Conservation (phyloP, 176 grass and related monocot species). For the Zea mays region Zm-B73-REFERENCE-NAM-5.0 NC_050099.1:248197501-248198000, state of each 20-base stretch:
- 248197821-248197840: neutral
- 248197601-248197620: neutral
- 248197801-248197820: conserved; percentile 16
- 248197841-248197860: neutral
- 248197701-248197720: neutral
- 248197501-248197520: no score
- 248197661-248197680: neutral
- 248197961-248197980: conserved; percentile 76
- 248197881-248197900: conserved; percentile 21
- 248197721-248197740: neutral
- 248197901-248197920: conserved; percentile 46
- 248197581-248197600: neutral
- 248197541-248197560: neutral
- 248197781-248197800: neutral
- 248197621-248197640: neutral
- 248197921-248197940: conserved; percentile 37
- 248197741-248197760: neutral
- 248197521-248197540: no score
- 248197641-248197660: neutral
- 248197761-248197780: neutral
- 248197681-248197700: neutral
- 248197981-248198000: conserved; percentile 63
- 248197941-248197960: conserved; percentile 69
- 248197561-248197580: neutral
- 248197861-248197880: neutral